These are phyloP conservation scores for Colletotrichum melonis DNA, from an alignment of 2,329 filamentous ascomycete genomes.

Conservation along the genomic window DNA sequence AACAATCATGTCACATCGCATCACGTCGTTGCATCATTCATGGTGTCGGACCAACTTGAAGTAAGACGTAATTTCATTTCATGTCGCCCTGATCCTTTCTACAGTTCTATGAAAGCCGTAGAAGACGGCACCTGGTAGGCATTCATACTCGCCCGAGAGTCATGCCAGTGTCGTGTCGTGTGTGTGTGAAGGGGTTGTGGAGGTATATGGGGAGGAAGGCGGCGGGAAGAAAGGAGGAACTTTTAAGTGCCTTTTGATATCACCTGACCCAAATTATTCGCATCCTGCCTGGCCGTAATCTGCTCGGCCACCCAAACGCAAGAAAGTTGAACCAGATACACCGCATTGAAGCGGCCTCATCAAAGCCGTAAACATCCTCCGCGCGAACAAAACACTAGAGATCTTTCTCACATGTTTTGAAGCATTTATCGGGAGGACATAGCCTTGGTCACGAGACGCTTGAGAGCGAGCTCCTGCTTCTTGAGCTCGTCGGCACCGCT, in stretches of 20 bases:
- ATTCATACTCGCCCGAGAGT: conserved; percentile 31
- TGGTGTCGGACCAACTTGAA: conserved; percentile 1
- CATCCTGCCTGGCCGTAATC: conserved; percentile 36
- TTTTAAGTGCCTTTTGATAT: conserved; percentile 38
- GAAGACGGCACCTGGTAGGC: conserved; percentile 35
- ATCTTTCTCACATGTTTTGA: conserved; percentile 13
- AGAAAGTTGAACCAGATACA: conserved; percentile 36
- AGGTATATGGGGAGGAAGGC: conserved; percentile 34
- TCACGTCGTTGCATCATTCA: neutral
- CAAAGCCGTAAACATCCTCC: conserved; percentile 16
- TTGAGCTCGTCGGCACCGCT: conserved; percentile 92
- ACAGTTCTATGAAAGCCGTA: conserved; percentile 38
- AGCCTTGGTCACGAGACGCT: conserved; percentile 98
- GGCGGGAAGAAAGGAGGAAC: conserved; percentile 36
- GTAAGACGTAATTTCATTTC: conserved; percentile 39
- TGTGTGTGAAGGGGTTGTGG: conserved; percentile 16
- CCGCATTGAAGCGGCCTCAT: conserved; percentile 42
- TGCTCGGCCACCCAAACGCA: conserved; percentile 36
- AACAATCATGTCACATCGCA: no score
- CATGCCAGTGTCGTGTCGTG: conserved; percentile 33
- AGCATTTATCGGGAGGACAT: conserved; percentile 86
- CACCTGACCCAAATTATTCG: conserved; percentile 37
- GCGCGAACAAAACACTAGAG: conserved; percentile 11
- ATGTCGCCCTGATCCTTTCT: conserved; percentile 38
- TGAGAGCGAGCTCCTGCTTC: conserved; percentile 99